phyloP scores from a whole-genome alignment of 2,329 filamentous ascomycete species.

The Colletotrichum paranaense region DNA sequence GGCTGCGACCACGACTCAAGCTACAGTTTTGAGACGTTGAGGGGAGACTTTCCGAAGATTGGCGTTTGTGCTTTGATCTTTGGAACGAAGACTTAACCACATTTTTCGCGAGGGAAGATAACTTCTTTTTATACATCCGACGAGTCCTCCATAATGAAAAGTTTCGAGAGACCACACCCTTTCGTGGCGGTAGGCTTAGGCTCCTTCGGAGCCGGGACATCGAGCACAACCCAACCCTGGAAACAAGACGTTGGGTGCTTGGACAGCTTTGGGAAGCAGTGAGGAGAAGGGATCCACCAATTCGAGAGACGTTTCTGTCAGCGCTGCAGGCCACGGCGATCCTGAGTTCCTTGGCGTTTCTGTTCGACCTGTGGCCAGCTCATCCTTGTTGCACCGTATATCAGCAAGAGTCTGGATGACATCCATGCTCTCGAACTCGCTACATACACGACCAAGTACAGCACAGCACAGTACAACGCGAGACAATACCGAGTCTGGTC shows the following conservation, averaged over 20 bases:
- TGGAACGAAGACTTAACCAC: not conserved
- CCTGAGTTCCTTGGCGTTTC: constrained; percentile 5
- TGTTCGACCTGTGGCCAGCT: not conserved
- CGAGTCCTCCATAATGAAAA: not conserved
- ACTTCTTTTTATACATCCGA: constrained; percentile 10
- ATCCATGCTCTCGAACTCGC: not conserved
- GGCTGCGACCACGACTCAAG: constrained; percentile 17
- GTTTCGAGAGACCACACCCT: not conserved
- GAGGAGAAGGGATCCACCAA: constrained; percentile 10
- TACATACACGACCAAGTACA: not conserved
- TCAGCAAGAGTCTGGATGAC: not conserved
- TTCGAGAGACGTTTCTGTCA: constrained; percentile 29
- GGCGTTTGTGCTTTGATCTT: not conserved
- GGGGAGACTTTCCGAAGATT: not conserved
- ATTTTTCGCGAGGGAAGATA: not conserved
- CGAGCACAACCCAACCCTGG: constrained; percentile 7
- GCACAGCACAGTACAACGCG: not conserved
- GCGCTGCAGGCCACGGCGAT: constrained; percentile 22
- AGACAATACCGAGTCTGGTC: not conserved
- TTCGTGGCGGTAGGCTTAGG: not conserved
- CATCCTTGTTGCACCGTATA: constrained; percentile 6
- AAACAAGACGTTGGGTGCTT: not conserved
- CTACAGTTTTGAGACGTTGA: not conserved
- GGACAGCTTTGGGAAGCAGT: constrained; percentile 2
- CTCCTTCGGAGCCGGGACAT: not conserved